Base-by-base conservation (phyloP, 108 stramenopile genomes). In the Fistulifera solaris region DNA sequence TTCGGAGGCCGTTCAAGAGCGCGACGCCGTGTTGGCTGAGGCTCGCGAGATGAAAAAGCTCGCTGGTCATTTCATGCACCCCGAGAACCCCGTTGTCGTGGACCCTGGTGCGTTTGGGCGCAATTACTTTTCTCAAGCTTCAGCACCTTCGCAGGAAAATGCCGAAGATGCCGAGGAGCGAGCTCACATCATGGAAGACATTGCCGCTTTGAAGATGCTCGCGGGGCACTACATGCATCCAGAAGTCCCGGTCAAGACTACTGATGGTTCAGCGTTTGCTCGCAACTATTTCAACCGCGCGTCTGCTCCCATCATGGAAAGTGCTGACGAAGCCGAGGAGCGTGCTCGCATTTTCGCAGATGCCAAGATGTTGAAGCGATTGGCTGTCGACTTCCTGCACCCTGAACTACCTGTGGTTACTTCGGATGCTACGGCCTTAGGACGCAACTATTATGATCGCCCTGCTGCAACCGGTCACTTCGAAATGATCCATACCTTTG, bases 401-500 rank as follows among this genome's bases (percentile, higher is more conserved):
- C 84, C 84, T 16, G 83, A 80, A 58, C 19, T 49, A 24, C 70
- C 71, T n/a, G 78, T 75, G n/a, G 62, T 31, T 6, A 49, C 58
- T 14, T 22, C 52, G 14, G 71, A 72, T 52, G 38, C 63, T 16
- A 27, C 52, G 0, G 66, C 62, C 35, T 69, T 22, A 27, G 75
- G 70, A 14, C 76, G 78, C 46, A 73, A 72, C 71, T 85, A 81
- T 66, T 85, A 81, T 65, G 56, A 22, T 45, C 81, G 85, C 42
- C 45, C 70, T 0, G 82, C 79, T 46, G 85, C 85, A 49, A 65
- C 71, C 27, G 72, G 60, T 24, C 39, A 63, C 40, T 21, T 10
- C 1, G 27, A 23, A 22, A 56, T 28, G 53, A 40, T 52, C 31
- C 44, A 52, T 40, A 50, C 21, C 35, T 38, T 38, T 19, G 19